Conservation (phyloP, 106 monocot genomes). For the Hemerocallis citrina region DNA sequence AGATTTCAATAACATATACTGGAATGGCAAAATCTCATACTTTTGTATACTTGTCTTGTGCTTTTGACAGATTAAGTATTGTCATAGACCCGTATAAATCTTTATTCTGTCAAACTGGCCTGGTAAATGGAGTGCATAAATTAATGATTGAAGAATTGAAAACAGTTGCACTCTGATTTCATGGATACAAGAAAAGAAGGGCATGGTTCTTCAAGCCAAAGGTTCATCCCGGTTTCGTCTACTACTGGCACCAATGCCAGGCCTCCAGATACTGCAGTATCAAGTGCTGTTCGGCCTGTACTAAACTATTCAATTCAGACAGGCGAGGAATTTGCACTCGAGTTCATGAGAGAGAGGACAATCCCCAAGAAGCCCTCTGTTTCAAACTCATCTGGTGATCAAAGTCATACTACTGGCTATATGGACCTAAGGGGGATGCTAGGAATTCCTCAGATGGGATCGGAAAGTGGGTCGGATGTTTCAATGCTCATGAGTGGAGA, state of each 20-base stretch:
- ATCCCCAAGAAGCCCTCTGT: slow-evolving; percentile 35
- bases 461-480: slow-evolving; percentile 32
- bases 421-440: slow-evolving; percentile 39
- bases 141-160: slow-evolving; percentile 1
- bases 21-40: neutral
- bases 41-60: neutral
- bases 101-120: neutral
- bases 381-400: slow-evolving; percentile 34
- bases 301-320: slow-evolving; percentile 86
- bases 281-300: slow-evolving; percentile 30
- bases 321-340: slow-evolving; percentile 85
- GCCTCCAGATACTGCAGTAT: slow-evolving; percentile 20
- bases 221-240: slow-evolving; percentile 29
- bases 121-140: neutral
- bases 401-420: slow-evolving; percentile 30
- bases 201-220: slow-evolving; percentile 30
- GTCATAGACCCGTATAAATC: neutral
- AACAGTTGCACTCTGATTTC: slow-evolving; percentile 12
- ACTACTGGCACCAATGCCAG: slow-evolving; percentile 24
- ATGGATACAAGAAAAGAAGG: slow-evolving; percentile 40
- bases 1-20: neutral
- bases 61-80: neutral
- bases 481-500: slow-evolving; percentile 29
- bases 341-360: slow-evolving; percentile 77
- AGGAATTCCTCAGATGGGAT: slow-evolving; percentile 36